Conservation (phyloP, 192 early-diverging fungal genomes). For the Chytriomyces hyalinus region DNA sequence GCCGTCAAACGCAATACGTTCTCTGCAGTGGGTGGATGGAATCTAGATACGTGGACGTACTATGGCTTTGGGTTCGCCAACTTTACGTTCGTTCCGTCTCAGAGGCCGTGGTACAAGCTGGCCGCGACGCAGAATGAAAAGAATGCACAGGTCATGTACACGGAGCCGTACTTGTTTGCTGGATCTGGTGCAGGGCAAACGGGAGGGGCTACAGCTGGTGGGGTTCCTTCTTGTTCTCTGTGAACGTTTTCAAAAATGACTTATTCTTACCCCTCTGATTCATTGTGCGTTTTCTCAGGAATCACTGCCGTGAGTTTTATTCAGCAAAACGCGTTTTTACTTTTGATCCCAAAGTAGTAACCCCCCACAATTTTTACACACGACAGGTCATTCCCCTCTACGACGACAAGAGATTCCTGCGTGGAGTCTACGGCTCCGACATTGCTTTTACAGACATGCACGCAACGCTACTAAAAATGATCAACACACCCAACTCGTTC, state of each 20-base stretch:
- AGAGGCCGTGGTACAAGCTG: not conserved
- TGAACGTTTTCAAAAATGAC: not conserved
- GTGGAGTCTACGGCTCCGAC: constrained; percentile 1
- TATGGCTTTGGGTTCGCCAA: not conserved
- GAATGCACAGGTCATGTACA: not conserved
- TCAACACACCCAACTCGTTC: not conserved
- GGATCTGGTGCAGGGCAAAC: not conserved
- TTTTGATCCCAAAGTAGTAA: not conserved
- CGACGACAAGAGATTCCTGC: not conserved
- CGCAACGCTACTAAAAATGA: not conserved
- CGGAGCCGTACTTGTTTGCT: constrained; percentile 4
- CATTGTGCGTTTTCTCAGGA: not conserved
- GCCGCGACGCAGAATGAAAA: not conserved
- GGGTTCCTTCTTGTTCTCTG: not conserved
- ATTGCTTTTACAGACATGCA: not conserved
- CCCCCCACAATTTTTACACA: not conserved
- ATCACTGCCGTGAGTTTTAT: not conserved
- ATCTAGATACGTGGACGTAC: not conserved
- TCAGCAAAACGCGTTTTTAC: not conserved
- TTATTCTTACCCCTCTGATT: not conserved
- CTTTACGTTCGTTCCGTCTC: not conserved
- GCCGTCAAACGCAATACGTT: not conserved
- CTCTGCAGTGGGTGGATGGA: not conserved
- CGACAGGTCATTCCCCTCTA: not conserved
- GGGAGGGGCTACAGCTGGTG: not conserved